These are phyloP conservation scores for Eucalyptus globulus DNA, from an alignment of 345 rosid genomes.

Conservation along the genomic window DNA sequence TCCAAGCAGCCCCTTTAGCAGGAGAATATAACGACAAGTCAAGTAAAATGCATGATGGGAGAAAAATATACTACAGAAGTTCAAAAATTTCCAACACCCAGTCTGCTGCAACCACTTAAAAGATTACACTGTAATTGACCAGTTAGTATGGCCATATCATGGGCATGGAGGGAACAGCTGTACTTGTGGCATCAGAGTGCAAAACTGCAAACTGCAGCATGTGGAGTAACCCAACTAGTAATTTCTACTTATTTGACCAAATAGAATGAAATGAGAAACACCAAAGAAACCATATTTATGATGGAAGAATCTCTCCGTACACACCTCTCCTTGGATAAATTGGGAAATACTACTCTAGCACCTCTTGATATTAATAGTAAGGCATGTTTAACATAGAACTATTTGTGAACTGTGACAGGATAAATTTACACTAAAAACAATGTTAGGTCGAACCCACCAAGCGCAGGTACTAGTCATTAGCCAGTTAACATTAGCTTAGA, in stretches of 20 bases:
- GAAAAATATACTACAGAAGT: neutral
- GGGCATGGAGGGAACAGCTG: neutral
- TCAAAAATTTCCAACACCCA: neutral
- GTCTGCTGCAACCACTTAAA: neutral
- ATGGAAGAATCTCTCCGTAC: neutral
- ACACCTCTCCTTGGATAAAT: neutral
- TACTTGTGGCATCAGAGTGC: neutral
- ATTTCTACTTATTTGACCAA: neutral
- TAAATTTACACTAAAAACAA: neutral
- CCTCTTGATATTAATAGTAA: neutral
- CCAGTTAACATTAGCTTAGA: neutral
- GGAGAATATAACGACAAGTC: neutral
- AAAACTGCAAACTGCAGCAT: neutral
- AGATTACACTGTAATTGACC: neutral
- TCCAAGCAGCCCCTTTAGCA: conserved; percentile 64
- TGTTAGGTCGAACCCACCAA: neutral
- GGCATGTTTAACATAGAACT: neutral
- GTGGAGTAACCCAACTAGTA: neutral
- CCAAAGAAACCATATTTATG: neutral
- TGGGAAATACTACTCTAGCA: neutral
- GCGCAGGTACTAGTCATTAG: neutral
- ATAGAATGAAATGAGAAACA: neutral
- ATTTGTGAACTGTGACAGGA: neutral
- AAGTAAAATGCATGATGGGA: neutral
- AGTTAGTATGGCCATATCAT: neutral